Conservation (phyloP, 2,329 filamentous ascomycete species). For the Microcyclosporella mali region DNA sequence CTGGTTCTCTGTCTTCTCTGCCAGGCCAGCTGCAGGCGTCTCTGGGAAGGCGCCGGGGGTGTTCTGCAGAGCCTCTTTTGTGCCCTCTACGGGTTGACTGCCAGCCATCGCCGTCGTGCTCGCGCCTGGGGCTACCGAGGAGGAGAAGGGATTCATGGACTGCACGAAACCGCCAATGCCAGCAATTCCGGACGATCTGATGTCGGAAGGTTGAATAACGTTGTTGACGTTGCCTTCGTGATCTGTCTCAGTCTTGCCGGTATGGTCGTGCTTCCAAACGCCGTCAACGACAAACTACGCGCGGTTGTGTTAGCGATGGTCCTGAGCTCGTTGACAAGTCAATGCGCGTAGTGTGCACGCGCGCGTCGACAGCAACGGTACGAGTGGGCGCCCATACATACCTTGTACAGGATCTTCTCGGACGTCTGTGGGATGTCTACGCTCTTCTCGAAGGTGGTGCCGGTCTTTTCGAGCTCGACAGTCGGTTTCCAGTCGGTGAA, state of each 20-base stretch:
- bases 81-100: constrained; percentile 50
- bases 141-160: constrained; percentile 47
- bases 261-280: constrained; percentile 77
- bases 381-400: constrained; percentile 39
- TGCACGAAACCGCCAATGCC: no score
- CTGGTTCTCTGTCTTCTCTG: constrained; percentile 15
- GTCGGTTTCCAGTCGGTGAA: constrained; percentile 93
- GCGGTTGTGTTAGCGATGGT: constrained; percentile 2
- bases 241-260: constrained; percentile 76
- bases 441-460: constrained; percentile 68
- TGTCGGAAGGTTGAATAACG: constrained; percentile 70
- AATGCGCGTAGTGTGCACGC: constrained; percentile 1
- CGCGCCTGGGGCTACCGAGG: constrained; percentile 62
- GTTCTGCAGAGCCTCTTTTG: background rate
- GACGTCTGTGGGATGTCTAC: constrained; percentile 59
- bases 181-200: constrained; percentile 50
- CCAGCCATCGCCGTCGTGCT: constrained; percentile 66
- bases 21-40: constrained; percentile 54
- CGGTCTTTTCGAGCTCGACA: constrained; percentile 71
- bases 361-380: background rate
- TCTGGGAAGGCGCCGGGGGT: constrained; percentile 61
- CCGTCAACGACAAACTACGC: constrained; percentile 89
- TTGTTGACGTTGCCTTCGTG: constrained; percentile 85
- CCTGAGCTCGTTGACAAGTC: no score
- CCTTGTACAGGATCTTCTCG: constrained; percentile 91